phyloP scores from a whole-genome alignment of 1,284 basidiomycete genomes.

The Ceraceosorus bombacis region DNA sequence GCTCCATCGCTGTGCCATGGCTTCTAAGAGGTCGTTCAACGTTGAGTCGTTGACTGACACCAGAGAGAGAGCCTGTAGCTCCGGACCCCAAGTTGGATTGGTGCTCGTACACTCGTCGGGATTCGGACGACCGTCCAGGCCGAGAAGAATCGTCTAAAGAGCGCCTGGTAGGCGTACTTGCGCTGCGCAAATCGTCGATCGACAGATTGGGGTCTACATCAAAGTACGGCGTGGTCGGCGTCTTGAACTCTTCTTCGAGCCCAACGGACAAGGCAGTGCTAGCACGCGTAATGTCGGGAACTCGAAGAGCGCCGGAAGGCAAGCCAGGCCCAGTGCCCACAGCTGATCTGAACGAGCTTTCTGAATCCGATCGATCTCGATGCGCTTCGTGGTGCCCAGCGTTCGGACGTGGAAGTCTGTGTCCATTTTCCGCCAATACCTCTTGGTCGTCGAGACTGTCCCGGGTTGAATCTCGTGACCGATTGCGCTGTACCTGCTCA shows the following conservation, averaged over 20 bases:
- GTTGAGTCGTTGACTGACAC: too few species aligned
- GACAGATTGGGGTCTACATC: conserved; percentile 19
- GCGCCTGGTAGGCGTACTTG: too few species aligned
- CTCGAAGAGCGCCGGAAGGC: conserved; percentile 1
- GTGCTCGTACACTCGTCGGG: too few species aligned
- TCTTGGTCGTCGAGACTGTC: too few species aligned
- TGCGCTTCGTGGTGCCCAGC: neutral
- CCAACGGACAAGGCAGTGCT: conserved; percentile 1
- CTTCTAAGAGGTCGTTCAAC: too few species aligned
- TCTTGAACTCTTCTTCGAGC: conserved; percentile 24
- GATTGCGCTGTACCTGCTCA: neutral
- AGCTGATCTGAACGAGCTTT: conserved; percentile 20
- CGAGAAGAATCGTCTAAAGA: too few species aligned
- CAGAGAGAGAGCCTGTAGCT: too few species aligned
- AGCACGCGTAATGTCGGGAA: too few species aligned
- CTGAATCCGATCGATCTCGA: conserved; percentile 20
- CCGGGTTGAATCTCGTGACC: neutral
- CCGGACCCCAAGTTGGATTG: too few species aligned
- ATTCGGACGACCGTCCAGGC: too few species aligned
- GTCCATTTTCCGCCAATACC: neutral
- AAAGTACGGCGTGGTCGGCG: conserved; percentile 34
- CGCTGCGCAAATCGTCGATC: neutral
- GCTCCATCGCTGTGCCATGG: too few species aligned
- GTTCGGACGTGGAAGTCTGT: neutral
- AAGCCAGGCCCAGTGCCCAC: neutral